Conservation (phyloP, 73 alveolate genomes). For the Paramecium octaurelia region DNA sequence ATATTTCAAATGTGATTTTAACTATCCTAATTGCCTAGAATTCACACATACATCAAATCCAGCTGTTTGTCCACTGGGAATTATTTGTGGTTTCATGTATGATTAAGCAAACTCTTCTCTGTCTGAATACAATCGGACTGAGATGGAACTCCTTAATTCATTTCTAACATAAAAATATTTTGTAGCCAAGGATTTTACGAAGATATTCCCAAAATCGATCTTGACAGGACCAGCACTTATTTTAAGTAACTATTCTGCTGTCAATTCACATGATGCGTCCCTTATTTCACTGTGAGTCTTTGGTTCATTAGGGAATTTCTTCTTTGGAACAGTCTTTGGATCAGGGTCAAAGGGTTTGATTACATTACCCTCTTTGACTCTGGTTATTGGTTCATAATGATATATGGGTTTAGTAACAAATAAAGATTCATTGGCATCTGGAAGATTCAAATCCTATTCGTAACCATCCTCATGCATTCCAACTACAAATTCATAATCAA, state of each 20-base stretch:
- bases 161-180: constrained; percentile 91
- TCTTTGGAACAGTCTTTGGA: constrained; percentile 83
- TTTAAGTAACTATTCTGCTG: constrained; percentile 90
- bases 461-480: constrained; percentile 56
- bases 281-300: constrained; percentile 95
- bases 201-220: constrained; percentile 90
- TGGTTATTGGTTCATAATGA: constrained; percentile 73
- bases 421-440: constrained; percentile 78
- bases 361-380: constrained; percentile 7
- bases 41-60: constrained; percentile 90
- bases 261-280: constrained; percentile 86
- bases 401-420: constrained; percentile 81
- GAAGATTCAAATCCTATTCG: constrained; percentile 48
- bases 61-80: constrained; percentile 96
- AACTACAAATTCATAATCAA: constrained; percentile 63
- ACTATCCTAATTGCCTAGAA: constrained; percentile 71
- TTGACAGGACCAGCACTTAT: constrained; percentile 92
- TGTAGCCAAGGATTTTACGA: constrained; percentile 83
- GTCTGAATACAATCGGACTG: constrained; percentile 85
- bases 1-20: constrained; percentile 86
- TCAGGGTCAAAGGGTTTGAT: constrained; percentile 64
- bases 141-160: constrained; percentile 87
- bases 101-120: constrained; percentile 80
- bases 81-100: constrained; percentile 85
- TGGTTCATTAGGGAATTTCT: constrained; percentile 84